phyloP scores from a whole-genome alignment of 2,329 filamentous ascomycete species.

The Pseudopyrenochaeta lycopersici region DNA sequence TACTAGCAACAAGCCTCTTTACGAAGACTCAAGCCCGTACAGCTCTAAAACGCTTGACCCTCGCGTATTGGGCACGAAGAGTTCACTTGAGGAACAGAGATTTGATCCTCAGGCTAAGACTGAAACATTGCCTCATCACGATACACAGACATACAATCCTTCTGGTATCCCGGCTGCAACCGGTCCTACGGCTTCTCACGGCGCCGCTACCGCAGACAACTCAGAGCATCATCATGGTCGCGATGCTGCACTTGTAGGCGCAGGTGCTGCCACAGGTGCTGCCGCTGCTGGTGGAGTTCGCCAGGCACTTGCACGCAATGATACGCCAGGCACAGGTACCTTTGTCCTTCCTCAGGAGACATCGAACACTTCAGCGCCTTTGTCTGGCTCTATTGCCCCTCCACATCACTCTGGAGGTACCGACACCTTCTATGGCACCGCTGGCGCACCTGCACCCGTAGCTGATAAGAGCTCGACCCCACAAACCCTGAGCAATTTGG shows the following conservation, averaged over 20 bases:
- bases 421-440: conserved; percentile 14
- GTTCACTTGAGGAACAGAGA: conserved; percentile 25
- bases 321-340: conserved; percentile 10
- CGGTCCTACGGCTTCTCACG: conserved; percentile 11
- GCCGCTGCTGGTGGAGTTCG: conserved; percentile 18
- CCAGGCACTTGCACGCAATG: conserved; percentile 8
- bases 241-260: conserved; percentile 32
- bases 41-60: conserved; percentile 38
- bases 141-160: conserved; percentile 14
- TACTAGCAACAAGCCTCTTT: conserved; percentile 16
- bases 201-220: conserved; percentile 10
- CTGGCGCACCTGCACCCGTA: conserved; percentile 16
- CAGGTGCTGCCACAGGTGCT: conserved; percentile 21
- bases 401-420: background rate
- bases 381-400: background rate
- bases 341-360: conserved; percentile 2
- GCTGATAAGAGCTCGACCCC: conserved; percentile 1
- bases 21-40: conserved; percentile 33
- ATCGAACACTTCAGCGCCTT: background rate
- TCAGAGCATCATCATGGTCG: conserved; percentile 35
- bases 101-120: conserved; percentile 26
- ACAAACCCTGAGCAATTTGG: background rate
- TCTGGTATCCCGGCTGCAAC: conserved; percentile 13
- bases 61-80: conserved; percentile 29
- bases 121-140: conserved; percentile 8